phyloP scores from a whole-genome alignment of 73 alveolate species.

The Paramecium tetraurelia region DNA sequence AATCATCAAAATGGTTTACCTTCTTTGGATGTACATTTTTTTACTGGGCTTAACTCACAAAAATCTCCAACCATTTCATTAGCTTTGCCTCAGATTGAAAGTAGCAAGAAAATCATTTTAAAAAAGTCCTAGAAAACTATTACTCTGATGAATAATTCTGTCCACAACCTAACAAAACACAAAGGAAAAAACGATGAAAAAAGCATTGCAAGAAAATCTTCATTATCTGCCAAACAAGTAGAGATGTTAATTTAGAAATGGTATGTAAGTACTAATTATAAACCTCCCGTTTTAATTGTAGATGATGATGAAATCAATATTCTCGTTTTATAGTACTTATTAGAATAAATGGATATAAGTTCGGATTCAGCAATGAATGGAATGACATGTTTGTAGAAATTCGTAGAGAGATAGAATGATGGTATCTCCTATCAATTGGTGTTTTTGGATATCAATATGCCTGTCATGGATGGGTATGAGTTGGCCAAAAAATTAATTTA shows the following conservation, averaged over 20 bases:
- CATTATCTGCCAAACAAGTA: not conserved
- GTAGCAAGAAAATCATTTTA: not conserved
- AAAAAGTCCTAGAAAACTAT: not conserved
- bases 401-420: not conserved
- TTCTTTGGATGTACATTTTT: not conserved
- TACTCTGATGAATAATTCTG: not conserved
- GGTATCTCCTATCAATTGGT: not conserved
- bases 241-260: not conserved
- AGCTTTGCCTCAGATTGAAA: not conserved
- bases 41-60: not conserved
- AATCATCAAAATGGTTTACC: not conserved
- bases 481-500: not conserved
- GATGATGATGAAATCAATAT: constrained; percentile 35
- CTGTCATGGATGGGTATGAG: constrained; percentile 34
- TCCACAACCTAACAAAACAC: not conserved
- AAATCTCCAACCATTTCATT: not conserved
- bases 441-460: constrained; percentile 7
- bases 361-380: constrained; percentile 27
- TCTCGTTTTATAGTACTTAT: not conserved
- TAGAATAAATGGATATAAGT: not conserved
- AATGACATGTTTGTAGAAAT: not conserved
- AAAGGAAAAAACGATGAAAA: not conserved
- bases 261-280: not conserved
- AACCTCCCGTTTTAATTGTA: not conserved
- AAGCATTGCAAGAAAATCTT: not conserved